Percentiles rank a stretch among this genome's conserved stretches.
phyloP scores from a whole-genome alignment of 2,329 filamentous ascomycete genomes.

The Aspergillus nomiae region DNA sequence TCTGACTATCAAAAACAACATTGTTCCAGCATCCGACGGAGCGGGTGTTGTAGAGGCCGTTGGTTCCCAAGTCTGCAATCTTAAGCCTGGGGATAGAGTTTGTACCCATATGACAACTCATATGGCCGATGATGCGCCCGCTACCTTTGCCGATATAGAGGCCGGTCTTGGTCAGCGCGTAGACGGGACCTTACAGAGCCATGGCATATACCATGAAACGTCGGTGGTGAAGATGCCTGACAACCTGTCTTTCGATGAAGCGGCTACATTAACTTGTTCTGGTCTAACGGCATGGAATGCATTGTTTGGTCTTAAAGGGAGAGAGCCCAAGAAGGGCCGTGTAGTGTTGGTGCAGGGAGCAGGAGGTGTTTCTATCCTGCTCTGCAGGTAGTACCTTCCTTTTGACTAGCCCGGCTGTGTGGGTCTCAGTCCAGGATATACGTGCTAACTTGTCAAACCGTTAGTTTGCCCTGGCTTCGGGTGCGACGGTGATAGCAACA shows the following conservation, averaged over 20 bases:
- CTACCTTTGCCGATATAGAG: constrained; percentile 36
- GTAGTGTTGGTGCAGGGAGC: constrained; percentile 57
- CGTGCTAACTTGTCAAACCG: not conserved
- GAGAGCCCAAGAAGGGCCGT: constrained; percentile 39
- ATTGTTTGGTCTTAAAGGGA: constrained; percentile 49
- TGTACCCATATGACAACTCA: constrained; percentile 52
- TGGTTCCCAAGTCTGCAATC: constrained; percentile 53
- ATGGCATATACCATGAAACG: constrained; percentile 51
- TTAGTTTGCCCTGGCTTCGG: constrained; percentile 47
- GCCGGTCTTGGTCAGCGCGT: constrained; percentile 50
- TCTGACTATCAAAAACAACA: constrained; percentile 45
- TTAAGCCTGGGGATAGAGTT: constrained; percentile 57
- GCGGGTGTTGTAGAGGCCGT: constrained; percentile 45
- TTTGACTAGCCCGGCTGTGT: not conserved
- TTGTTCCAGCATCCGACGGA: constrained; percentile 47
- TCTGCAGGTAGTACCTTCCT: constrained; percentile 39
- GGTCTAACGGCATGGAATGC: constrained; percentile 56
- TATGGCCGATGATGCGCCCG: constrained; percentile 47
- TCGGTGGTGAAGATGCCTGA: constrained; percentile 51
- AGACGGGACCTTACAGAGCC: constrained; percentile 52
- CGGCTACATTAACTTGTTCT: constrained; percentile 51
- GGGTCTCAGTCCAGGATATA: not conserved
- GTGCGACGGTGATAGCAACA: constrained; percentile 60
- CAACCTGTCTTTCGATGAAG: constrained; percentile 51
- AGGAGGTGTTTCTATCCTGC: constrained; percentile 56